phyloP scores from a whole-genome alignment of 202 grass and related monocot genomes.

The Bolboschoenoplectus hybrid region DNA sequence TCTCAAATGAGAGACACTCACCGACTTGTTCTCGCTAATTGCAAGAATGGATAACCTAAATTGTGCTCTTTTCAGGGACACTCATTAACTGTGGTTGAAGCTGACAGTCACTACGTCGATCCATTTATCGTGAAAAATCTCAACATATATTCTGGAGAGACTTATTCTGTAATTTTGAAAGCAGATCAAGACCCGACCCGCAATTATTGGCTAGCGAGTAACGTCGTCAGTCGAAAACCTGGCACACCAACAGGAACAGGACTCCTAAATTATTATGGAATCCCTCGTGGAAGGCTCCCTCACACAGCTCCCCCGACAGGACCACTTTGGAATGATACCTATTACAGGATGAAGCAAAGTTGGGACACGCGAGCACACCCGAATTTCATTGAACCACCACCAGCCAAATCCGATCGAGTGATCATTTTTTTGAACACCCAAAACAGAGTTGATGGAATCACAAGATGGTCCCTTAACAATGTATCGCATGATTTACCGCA shows the following conservation, averaged over 20 bases:
- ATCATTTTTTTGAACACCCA: slow-evolving; percentile 81
- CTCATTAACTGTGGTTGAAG: slow-evolving; percentile 70
- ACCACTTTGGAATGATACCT: slow-evolving; percentile 58
- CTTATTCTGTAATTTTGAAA: slow-evolving; percentile 76
- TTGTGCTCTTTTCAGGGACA: slow-evolving; percentile 57
- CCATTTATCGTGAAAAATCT: slow-evolving; percentile 82
- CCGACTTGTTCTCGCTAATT: background rate
- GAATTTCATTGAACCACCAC: slow-evolving; percentile 36
- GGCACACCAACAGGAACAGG: slow-evolving; percentile 58
- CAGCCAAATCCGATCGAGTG: slow-evolving; percentile 47
- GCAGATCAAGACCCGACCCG: slow-evolving; percentile 69
- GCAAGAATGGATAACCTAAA: background rate
- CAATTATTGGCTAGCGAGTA: slow-evolving; percentile 78
- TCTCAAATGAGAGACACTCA: background rate
- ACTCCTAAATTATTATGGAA: slow-evolving; percentile 64
- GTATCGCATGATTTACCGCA: slow-evolving; percentile 67
- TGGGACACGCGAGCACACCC: slow-evolving; percentile 56
- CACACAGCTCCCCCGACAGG: slow-evolving; percentile 33
- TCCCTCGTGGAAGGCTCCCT: slow-evolving; percentile 27
- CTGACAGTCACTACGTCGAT: slow-evolving; percentile 82
- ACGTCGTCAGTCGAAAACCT: slow-evolving; percentile 69
- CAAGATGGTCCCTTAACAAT: slow-evolving; percentile 70
- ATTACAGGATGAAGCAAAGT: slow-evolving; percentile 55
- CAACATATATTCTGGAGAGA: slow-evolving; percentile 90
- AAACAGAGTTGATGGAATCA: slow-evolving; percentile 56